Conservation (phyloP, 495 filamentous ascomycete genomes). For the Hypoxylon fuscum region DNA sequence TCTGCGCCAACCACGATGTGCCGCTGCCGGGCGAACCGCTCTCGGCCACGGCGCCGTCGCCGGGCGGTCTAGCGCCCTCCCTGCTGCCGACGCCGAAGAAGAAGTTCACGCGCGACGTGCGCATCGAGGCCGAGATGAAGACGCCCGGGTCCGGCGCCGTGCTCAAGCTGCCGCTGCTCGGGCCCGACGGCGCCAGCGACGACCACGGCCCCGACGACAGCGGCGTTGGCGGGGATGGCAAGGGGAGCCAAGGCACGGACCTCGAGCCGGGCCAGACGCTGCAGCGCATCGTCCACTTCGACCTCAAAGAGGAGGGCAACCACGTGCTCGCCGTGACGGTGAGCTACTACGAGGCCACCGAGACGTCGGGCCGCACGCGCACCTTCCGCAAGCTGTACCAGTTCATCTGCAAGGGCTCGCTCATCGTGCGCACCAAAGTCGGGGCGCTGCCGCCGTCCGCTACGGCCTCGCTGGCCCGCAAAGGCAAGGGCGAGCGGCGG, state of each 20-base stretch:
- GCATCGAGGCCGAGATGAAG: conserved; percentile 93
- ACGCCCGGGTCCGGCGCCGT: conserved; percentile 65
- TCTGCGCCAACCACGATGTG: conserved; percentile 93
- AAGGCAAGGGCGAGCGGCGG: conserved; percentile 32
- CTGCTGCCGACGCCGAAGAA: conserved; percentile 39
- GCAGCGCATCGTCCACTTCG: conserved; percentile 84
- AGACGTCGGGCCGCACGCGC: conserved; percentile 73
- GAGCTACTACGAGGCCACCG: conserved; percentile 78
- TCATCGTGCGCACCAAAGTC: conserved; percentile 90
- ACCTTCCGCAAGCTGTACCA: conserved; percentile 97
- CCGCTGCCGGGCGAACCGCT: conserved; percentile 29
- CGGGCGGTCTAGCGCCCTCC: conserved; percentile 1
- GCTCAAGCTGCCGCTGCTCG: conserved; percentile 38
- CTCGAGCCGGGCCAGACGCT: conserved; percentile 73
- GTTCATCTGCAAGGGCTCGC: conserved; percentile 87
- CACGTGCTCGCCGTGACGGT: conserved; percentile 95
- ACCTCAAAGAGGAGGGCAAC: conserved; percentile 91
- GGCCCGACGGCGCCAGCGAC: conserved; percentile 25
- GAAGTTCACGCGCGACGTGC: conserved; percentile 74
- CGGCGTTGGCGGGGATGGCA: background rate
- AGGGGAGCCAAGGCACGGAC: conserved; percentile 53
- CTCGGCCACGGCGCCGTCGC: conserved; percentile 7
- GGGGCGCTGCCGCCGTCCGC: conserved; percentile 59
- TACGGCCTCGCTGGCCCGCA: background rate
- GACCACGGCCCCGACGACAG: conserved; percentile 6